A percentile compares a stretch with the other conserved stretches of the same genome.
These are phyloP conservation scores for Kluyveromyces wickerhamii DNA, from an alignment of 805 yeast species.

Conservation along the genomic window DNA sequence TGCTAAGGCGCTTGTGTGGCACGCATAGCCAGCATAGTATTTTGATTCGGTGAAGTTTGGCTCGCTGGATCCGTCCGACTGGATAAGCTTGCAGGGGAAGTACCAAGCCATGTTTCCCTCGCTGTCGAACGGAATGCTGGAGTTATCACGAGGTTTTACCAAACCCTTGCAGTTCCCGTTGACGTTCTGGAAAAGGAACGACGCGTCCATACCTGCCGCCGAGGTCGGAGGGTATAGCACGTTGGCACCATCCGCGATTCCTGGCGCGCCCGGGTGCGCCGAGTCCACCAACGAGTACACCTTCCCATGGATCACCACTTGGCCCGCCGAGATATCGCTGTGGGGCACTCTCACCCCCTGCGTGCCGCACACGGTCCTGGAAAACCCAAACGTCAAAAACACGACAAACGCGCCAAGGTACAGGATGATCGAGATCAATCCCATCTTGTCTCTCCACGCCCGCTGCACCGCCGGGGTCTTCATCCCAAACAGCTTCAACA, in stretches of 20 bases:
- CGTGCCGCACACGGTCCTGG: constrained; percentile 66
- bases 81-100: constrained; percentile 78
- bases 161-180: constrained; percentile 82
- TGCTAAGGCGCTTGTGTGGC: constrained; percentile 71
- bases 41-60: constrained; percentile 52
- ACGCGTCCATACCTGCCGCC: constrained; percentile 84
- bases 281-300: constrained; percentile 66
- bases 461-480: constrained; percentile 71
- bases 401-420: constrained; percentile 74
- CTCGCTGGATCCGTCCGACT: constrained; percentile 61
- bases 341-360: constrained; percentile 43
- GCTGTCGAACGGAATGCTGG: constrained; percentile 60
- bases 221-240: constrained; percentile 75
- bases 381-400: constrained; percentile 83
- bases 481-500: constrained; percentile 68
- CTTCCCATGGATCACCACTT: constrained; percentile 73
- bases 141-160: constrained; percentile 59
- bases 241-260: constrained; percentile 62
- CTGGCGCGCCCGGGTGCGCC: constrained; percentile 76
- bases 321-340: constrained; percentile 50
- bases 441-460: constrained; percentile 98
- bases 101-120: constrained; percentile 80
- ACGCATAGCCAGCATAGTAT: constrained; percentile 80
- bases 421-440: constrained; percentile 65
- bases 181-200: constrained; percentile 82